Conservation (phyloP, 345 rosid species). For the Salix caprea region DNA sequence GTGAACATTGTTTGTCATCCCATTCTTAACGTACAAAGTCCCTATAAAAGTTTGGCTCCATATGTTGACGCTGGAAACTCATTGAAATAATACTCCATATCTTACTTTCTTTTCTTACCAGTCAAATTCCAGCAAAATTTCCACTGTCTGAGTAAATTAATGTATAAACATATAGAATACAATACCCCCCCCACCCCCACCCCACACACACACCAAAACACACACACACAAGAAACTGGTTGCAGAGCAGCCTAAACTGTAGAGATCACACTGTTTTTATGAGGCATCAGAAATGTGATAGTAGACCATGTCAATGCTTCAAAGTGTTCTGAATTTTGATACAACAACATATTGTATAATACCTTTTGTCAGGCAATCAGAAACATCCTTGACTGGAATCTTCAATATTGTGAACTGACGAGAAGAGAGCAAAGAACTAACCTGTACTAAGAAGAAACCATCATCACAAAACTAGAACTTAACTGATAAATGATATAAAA, state of each 20-base stretch:
- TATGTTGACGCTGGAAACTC: not conserved
- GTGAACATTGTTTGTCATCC: not conserved
- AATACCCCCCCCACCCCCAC: not conserved
- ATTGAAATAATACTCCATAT: not conserved
- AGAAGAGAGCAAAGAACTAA: constrained; percentile 48
- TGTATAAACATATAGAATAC: not conserved
- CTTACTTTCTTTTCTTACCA: no score
- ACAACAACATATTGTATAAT: not conserved
- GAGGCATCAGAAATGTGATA: not conserved
- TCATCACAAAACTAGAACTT: constrained; percentile 9
- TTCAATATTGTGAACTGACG: constrained; percentile 53
- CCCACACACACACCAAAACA: not conserved
- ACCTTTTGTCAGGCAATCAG: constrained; percentile 61
- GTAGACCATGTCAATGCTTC: no score
- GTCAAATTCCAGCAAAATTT: no score
- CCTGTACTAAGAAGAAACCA: constrained; percentile 37
- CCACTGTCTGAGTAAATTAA: no score
- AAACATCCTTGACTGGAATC: constrained; percentile 59
- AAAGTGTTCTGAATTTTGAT: not conserved
- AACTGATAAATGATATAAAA: not conserved
- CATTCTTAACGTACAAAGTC: not conserved
- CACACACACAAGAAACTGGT: not conserved
- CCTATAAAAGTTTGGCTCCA: not conserved
- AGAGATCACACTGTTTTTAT: not conserved
- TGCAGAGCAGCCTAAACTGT: no score